These are phyloP conservation scores for Heterobasidion irregulare DNA, from an alignment of 1,284 basidiomycete species.

Conservation along the genomic window DNA sequence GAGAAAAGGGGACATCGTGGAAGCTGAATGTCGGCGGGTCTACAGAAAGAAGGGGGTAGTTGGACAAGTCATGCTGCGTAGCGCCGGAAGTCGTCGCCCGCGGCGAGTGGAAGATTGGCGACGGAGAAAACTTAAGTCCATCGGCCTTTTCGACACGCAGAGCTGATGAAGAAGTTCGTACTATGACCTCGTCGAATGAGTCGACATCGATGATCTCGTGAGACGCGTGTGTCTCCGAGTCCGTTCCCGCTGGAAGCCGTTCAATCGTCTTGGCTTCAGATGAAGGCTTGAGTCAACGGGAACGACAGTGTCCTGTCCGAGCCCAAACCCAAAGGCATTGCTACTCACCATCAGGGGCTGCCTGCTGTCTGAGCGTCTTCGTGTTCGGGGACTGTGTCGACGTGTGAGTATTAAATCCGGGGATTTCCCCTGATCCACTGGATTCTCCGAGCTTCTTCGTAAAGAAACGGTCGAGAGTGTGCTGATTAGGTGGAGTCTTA, in stretches of 20 bases:
- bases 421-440: not conserved
- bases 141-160: not conserved
- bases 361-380: not conserved
- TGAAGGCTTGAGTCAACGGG: not conserved
- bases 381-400: not conserved
- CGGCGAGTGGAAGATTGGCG: no score
- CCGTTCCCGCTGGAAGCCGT: no score
- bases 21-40: slow-evolving; percentile 37
- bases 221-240: not conserved
- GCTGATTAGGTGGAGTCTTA: slow-evolving; percentile 7
- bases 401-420: no score
- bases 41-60: slow-evolving; percentile 29
- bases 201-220: not conserved
- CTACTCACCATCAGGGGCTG: not conserved
- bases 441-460: not conserved
- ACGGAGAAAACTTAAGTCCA: not conserved
- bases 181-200: not conserved
- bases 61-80: slow-evolving; percentile 4
- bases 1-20: slow-evolving; percentile 27
- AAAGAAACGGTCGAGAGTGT: slow-evolving; percentile 11
- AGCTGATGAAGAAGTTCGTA: not conserved
- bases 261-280: not conserved
- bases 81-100: not conserved
- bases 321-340: not conserved
- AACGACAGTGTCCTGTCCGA: not conserved